Evolutionary conservation across 1,284 basidiomycete species (phyloP).

Genomic region (Trichosporon sp.): DNA sequence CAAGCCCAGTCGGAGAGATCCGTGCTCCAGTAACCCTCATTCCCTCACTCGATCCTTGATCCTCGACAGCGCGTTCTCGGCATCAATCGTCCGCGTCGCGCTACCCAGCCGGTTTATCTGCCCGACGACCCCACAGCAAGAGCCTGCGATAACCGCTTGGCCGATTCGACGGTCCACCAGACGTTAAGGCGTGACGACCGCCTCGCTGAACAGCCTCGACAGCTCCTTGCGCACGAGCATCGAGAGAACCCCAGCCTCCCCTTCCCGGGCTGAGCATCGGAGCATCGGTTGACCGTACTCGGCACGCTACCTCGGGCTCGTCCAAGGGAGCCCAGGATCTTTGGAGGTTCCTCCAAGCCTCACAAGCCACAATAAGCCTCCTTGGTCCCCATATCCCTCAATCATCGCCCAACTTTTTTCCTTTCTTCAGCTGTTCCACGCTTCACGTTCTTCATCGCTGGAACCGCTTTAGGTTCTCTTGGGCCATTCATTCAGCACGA

Average conservation of each 20-base stretch:
- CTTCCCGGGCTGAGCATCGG: neutral
- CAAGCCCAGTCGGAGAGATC: conserved; percentile 2
- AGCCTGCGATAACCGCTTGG: neutral
- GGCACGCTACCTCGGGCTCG: neutral
- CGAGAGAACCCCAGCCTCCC: neutral
- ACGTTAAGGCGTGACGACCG: neutral
- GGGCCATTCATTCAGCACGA: neutral
- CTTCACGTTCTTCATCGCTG: neutral
- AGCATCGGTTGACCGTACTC: neutral
- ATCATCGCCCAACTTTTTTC: neutral
- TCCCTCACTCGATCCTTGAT: neutral
- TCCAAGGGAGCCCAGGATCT: neutral
- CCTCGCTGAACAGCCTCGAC: neutral
- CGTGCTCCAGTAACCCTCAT: neutral
- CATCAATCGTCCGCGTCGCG: neutral
- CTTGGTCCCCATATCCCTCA: neutral
- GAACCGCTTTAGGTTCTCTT: neutral
- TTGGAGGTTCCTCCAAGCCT: neutral
- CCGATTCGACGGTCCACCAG: neutral
- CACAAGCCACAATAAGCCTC: conserved; percentile 3
- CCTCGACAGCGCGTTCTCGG: conserved; percentile 2
- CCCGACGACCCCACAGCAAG: too few relatives aligned
- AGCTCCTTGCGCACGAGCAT: neutral
- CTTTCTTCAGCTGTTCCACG: neutral
- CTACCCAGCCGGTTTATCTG: neutral